Evolutionary conservation across 441 rosid species (phyloP).

Genomic region (Bocquillonia castaneifolia): DNA sequence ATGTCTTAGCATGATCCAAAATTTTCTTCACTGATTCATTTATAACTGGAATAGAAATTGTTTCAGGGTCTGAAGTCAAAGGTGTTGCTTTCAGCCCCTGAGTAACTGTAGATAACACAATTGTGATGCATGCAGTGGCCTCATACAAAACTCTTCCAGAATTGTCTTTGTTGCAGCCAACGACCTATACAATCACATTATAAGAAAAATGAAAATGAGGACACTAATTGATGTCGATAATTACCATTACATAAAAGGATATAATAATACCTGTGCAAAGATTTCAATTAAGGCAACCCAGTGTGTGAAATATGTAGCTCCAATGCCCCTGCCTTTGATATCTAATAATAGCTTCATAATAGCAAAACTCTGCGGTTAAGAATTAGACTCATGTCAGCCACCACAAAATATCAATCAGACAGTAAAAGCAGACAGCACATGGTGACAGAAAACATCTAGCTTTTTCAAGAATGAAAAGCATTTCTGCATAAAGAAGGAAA

Average conservation of each 20-base stretch:
- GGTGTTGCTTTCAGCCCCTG: constrained; percentile 47
- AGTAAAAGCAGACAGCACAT: neutral
- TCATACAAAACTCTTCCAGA: constrained; percentile 69
- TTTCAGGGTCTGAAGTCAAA: constrained; percentile 35
- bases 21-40: constrained; percentile 53
- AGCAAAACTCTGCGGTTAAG: constrained; percentile 64
- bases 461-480: neutral
- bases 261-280: constrained; percentile 67
- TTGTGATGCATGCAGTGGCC: constrained; percentile 61
- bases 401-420: neutral
- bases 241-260: constrained; percentile 7
- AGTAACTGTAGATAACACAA: constrained; percentile 55
- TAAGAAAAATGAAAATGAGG: constrained; percentile 22
- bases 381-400: constrained; percentile 12
- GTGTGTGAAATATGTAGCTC: constrained; percentile 61
- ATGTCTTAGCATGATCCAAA: constrained; percentile 71
- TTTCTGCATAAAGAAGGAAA: constrained; percentile 7
- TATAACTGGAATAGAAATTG: constrained; percentile 36
- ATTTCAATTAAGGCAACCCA: constrained; percentile 81
- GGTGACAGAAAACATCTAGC: neutral
- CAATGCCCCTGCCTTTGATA: constrained; percentile 37
- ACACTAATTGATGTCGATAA: neutral
- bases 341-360: constrained; percentile 54
- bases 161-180: constrained; percentile 53
- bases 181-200: constrained; percentile 46